These are phyloP conservation scores for Arthrobotrys iridis DNA, from an alignment of 2,329 filamentous ascomycete genomes.

Conservation along the genomic window DNA sequence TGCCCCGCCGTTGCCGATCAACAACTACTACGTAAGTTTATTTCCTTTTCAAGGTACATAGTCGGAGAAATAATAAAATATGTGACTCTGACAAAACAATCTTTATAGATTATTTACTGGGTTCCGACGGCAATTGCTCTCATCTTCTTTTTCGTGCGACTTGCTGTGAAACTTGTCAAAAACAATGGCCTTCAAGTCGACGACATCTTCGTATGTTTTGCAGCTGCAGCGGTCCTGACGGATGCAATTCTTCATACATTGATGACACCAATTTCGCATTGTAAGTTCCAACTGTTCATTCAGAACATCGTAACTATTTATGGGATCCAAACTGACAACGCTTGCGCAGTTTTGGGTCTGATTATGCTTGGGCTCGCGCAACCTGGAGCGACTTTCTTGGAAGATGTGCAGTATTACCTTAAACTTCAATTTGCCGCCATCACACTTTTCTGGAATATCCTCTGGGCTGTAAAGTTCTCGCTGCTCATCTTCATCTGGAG, in stretches of 20 bases:
- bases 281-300: conserved; percentile 4
- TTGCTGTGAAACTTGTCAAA: conserved; percentile 27
- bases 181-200: conserved; percentile 37
- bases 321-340: not conserved
- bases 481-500: conserved; percentile 59
- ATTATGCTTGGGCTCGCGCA: conserved; percentile 43
- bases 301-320: not conserved
- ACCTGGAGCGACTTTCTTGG: conserved; percentile 29
- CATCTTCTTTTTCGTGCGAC: conserved; percentile 35
- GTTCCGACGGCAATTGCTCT: conserved; percentile 36
- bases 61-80: not conserved
- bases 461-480: conserved; percentile 59
- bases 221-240: conserved; percentile 24
- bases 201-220: conserved; percentile 42
- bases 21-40: conserved; percentile 40
- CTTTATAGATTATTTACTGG: conserved; percentile 44
- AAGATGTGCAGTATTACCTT: conserved; percentile 57
- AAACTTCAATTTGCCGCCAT: conserved; percentile 59
- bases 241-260: conserved; percentile 37
- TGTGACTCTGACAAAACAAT: not conserved
- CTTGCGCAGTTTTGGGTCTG: conserved; percentile 12
- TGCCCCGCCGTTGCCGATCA: conserved; percentile 34
- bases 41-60: not conserved
- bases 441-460: conserved; percentile 59
- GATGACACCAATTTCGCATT: conserved; percentile 35